Conservation (phyloP, 2,329 filamentous ascomycete species). For the Sporothrix luriei region DNA sequence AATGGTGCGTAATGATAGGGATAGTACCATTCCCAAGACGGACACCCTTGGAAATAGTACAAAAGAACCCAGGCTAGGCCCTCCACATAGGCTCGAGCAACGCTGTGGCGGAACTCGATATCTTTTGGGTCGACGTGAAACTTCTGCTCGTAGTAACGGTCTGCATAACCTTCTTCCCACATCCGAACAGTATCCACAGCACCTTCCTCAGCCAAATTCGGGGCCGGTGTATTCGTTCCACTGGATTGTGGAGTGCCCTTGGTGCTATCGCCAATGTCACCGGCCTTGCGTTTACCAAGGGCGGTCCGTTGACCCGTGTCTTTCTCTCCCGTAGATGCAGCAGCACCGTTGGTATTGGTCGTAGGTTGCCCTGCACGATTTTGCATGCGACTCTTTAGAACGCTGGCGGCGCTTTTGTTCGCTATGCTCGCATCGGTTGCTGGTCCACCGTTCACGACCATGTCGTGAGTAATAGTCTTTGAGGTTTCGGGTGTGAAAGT, state of each 20-base stretch:
- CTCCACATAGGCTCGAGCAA: constrained; percentile 89
- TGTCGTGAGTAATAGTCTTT: constrained; percentile 75
- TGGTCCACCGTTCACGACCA: constrained; percentile 75
- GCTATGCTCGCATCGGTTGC: constrained; percentile 72
- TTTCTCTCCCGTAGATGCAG: not conserved
- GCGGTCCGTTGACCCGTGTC: constrained; percentile 37
- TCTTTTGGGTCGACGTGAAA: constrained; percentile 83
- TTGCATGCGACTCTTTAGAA: constrained; percentile 78
- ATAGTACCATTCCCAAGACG: constrained; percentile 99
- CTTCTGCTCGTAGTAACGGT: constrained; percentile 96
- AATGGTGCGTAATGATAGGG: constrained; percentile 98
- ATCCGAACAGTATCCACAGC: constrained; percentile 80
- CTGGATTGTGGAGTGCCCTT: constrained; percentile 62
- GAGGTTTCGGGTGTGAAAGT: constrained; percentile 58
- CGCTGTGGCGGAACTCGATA: constrained; percentile 81
- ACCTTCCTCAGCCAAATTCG: constrained; percentile 57
- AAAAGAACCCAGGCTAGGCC: constrained; percentile 92
- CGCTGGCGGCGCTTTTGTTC: constrained; percentile 93
- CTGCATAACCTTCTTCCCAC: constrained; percentile 94
- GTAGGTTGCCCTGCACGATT: constrained; percentile 42
- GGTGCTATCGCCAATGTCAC: constrained; percentile 64
- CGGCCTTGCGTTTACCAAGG: constrained; percentile 71
- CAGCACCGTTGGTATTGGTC: constrained; percentile 26
- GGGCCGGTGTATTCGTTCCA: constrained; percentile 43
- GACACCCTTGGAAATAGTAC: constrained; percentile 98